Base-by-base conservation (phyloP, 1,139 yeast genomes). In the Blastobotrys apis region DNA sequence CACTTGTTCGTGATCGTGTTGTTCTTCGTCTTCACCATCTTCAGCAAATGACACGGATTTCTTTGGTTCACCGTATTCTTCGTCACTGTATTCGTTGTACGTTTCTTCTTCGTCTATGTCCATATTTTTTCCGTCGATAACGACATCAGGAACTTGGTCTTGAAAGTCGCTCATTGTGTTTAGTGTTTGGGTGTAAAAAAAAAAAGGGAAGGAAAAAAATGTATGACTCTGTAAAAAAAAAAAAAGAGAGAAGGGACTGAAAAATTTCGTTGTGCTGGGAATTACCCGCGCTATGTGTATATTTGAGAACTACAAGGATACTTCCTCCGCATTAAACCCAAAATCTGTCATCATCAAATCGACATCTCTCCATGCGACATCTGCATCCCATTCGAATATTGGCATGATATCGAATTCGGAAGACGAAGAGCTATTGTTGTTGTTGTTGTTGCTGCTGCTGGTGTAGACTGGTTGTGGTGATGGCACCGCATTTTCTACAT, bases 321-420 rank as follows among this genome's bases (percentile, higher is more conserved):
- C 54, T 42, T 72, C 71, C 41, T 67, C 72, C 3, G 77, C 72
- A 44, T 84, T 86, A 68, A 90, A 88, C 9, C 97, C 97, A 67
- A 88, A 88, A 59, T 88, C 96, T 56, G 85, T 85, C 96, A 90
- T 87, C 48, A 90, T 85, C 43, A 85, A 73, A 53, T 87, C 95
- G 21, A 90, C 94, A 59, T 90, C 95, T 59, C 83, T 84, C 90
- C 95, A 87, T 12, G 87, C 75, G 56, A 81, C 65, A 47, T 84
- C 95, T 30, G 81, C 78, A 40, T 78, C 80, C 75, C 82, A 74
- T 13, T 58, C 58, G 23, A 38, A 38, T 35, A 33, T 26, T 32
- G 42, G 36, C 21, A 35, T 19, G 21, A 34, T 22, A 26, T 32
- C 12, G 23, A 20, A 10, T 15, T 13, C 23, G 4, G 15, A 8